Evolutionary conservation across 768 basidiomycete species (phyloP), one percentile per base, ranked within the genome.

Genomic region (Pleurotus tuber-regium): DNA sequence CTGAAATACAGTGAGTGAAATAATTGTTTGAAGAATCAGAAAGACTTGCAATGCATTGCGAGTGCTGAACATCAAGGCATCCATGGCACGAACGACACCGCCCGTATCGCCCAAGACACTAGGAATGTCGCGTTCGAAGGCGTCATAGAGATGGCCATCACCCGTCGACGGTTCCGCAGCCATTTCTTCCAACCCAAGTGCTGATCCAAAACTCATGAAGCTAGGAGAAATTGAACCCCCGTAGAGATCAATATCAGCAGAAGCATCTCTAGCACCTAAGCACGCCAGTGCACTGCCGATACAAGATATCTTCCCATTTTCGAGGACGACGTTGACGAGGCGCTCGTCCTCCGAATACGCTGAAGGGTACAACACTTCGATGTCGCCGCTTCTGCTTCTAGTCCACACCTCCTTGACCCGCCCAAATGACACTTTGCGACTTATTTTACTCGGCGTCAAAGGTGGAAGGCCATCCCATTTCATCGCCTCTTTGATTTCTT

Each of bases 101-200:
- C 83, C 71, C 2, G 75, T 62, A 57, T 75, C 71, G 38, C 82
- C 75, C 57, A 82, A 65, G 26, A 79, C 72, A 18, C 59, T 65
- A 4, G 69, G 73, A 24, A 71, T 62, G 59, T 82, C 64, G 10
- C 47, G 54, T 36, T 50, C 56, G 63, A 86, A 71, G 31, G 88
- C 81, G 57, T 88, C 83, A 33, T 75, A 77, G 8, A 78, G 76
- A 38, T 70, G 67, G 1, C 84, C 84, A 50, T 86, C 85, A 12
- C 74, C 74, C 4, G 86, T 93, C 10, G 84, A 82, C 19, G 78
- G 70, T 63, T 94, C 92, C 21, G 73, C 70, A 14, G 70, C 66
- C 28, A 94, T 93, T 63, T 92, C 92, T 62, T 82, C 82, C 29
- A 91, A 60, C 4, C 92, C 92, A 19, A 96, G 63, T 18, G 78